Percentiles rank a stretch among this genome's conserved stretches.
Evolutionary conservation across 2,329 filamentous ascomycete genomes (phyloP).

Genomic region (Hansfordia pulvinata): DNA sequence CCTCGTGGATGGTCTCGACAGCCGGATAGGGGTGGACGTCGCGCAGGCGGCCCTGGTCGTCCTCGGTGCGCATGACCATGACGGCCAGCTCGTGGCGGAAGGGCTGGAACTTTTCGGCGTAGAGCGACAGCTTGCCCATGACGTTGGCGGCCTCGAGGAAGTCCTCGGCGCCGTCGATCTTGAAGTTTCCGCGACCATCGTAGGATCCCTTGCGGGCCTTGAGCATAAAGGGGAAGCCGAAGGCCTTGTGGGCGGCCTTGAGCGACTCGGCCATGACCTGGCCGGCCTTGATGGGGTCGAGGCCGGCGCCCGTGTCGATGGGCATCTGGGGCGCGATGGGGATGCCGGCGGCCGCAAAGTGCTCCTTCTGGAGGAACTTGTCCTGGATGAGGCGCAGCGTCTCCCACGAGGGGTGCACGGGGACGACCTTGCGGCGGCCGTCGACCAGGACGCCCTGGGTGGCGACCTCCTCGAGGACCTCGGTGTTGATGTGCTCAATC

Average conservation of each 20-base stretch:
- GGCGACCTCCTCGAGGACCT: constrained; percentile 72
- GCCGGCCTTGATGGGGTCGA: constrained; percentile 61
- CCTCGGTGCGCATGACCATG: constrained; percentile 85
- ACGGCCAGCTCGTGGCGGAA: constrained; percentile 83
- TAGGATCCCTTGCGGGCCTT: constrained; percentile 86
- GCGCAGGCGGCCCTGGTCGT: constrained; percentile 36
- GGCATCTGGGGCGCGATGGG: constrained; percentile 60
- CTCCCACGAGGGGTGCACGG: constrained; percentile 70
- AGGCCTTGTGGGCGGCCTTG: constrained; percentile 43
- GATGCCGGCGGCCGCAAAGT: constrained; percentile 54
- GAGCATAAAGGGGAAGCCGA: constrained; percentile 82
- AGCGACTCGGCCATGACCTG: constrained; percentile 51
- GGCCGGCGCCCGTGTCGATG: constrained; percentile 47
- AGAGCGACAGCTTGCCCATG: constrained; percentile 59
- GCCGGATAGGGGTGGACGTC: constrained; percentile 63
- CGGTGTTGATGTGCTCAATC: constrained; percentile 90
- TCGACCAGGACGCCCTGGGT: constrained; percentile 45
- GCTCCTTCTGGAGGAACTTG: constrained; percentile 81
- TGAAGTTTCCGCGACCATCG: constrained; percentile 65
- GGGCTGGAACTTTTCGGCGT: constrained; percentile 80
- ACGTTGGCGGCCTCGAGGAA: constrained; percentile 51
- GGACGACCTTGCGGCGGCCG: constrained; percentile 27
- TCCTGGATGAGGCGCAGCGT: constrained; percentile 85
- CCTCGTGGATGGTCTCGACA: constrained; percentile 90
- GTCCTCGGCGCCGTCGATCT: constrained; percentile 29